A percentile compares a stretch with the other conserved stretches of the same genome.
Conservation (phyloP, 2,329 filamentous ascomycete species). For the Leptographium procerum region DNA sequence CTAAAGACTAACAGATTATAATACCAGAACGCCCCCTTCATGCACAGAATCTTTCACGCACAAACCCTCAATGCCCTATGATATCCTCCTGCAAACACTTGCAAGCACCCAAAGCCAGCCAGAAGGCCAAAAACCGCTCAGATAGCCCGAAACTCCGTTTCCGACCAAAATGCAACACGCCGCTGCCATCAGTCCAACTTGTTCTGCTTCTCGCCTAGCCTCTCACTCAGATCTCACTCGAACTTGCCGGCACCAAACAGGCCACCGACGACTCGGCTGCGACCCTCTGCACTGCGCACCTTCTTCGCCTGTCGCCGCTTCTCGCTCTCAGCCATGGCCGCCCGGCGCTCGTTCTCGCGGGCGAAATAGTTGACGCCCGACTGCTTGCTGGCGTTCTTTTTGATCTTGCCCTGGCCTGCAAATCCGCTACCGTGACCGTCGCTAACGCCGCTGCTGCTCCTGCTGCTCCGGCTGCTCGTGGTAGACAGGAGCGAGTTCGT, state of each 20-base stretch:
- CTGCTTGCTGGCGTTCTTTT: conserved; percentile 47
- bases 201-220: not conserved
- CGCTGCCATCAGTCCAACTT: not conserved
- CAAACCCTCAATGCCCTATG: no score
- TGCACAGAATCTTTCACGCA: not conserved
- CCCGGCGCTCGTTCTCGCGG: conserved; percentile 44
- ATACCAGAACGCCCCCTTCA: not conserved
- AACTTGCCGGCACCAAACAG: conserved; percentile 47
- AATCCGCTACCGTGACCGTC: conserved; percentile 11
- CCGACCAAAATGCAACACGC: not conserved
- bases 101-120: not conserved
- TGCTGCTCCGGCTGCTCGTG: conserved; percentile 20
- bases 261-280: conserved; percentile 45
- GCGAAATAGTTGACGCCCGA: conserved; percentile 51
- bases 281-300: conserved; percentile 43
- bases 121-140: not conserved
- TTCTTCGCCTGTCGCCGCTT: conserved; percentile 46
- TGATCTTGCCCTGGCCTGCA: conserved; percentile 22
- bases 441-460: conserved; percentile 1
- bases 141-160: not conserved
- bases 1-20: not conserved
- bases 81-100: not conserved
- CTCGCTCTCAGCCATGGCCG: conserved; percentile 44
- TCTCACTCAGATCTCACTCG: no score
- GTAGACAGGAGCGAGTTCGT: conserved; percentile 45